phyloP scores from a whole-genome alignment of 352 stramenopile species.

The Globisporangium echinulatum region DNA sequence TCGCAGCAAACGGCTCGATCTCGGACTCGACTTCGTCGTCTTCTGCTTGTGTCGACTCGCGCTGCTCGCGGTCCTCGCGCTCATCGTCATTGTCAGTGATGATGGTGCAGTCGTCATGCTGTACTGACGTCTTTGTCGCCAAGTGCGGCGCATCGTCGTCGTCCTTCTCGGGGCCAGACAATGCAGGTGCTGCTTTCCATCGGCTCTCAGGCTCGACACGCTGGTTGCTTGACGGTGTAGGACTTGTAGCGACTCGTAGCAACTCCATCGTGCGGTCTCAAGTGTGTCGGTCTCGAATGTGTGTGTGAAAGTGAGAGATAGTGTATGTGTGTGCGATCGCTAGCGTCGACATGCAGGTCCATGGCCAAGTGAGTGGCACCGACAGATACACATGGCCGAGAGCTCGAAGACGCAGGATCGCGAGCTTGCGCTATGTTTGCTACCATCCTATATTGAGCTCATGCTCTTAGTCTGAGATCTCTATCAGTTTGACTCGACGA shows the following conservation, averaged over 20 bases:
- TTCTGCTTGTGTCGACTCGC: constrained; percentile 10
- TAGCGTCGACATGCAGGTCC: no score
- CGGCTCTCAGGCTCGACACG: neutral
- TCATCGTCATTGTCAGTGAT: neutral
- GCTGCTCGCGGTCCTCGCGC: constrained; percentile 9
- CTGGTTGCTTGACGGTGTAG: constrained; percentile 5
- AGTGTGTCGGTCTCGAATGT: neutral
- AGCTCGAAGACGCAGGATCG: neutral
- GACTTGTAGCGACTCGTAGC: neutral
- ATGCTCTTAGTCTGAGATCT: no score
- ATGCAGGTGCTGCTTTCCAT: neutral
- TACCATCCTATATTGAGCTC: no score
- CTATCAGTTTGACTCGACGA: no score
- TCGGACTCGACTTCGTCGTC: neutral
- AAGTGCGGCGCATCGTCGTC: neutral
- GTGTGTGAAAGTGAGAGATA: neutral
- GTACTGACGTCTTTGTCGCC: no score
- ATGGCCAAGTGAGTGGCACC: no score
- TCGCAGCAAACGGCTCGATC: constrained; percentile 1
- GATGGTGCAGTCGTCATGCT: no score
- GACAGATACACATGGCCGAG: neutral
- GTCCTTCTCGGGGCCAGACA: neutral
- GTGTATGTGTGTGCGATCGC: no score
- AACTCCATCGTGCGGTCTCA: neutral
- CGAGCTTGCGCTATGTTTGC: no score